These are phyloP conservation scores for Arthrobotrys iridis DNA, from an alignment of 2,329 filamentous ascomycete species.

Conservation along the genomic window DNA sequence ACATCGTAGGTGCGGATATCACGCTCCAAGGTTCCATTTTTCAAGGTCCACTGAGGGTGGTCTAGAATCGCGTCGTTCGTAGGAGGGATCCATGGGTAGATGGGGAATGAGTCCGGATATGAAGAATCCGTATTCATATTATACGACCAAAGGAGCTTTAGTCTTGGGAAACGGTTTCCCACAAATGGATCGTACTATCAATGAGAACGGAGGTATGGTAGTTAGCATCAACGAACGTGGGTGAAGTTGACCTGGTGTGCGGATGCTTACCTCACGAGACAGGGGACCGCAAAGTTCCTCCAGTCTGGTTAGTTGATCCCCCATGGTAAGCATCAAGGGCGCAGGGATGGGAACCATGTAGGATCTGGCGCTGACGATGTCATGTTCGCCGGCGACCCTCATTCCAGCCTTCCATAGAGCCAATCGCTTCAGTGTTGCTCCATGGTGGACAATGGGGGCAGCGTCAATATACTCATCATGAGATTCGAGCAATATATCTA, in stretches of 20 bases:
- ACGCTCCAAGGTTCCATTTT: not conserved
- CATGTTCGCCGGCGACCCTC: no score
- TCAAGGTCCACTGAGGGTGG: not conserved
- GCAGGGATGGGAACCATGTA: not conserved
- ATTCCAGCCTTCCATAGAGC: not conserved
- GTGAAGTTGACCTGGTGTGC: no score
- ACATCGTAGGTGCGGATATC: not conserved
- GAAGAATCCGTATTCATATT: not conserved
- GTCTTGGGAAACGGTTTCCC: not conserved
- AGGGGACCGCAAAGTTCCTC: slow-evolving; percentile 31
- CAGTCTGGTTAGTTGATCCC: not conserved
- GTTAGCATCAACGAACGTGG: no score
- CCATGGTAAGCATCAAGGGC: not conserved
- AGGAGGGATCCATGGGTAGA: slow-evolving; percentile 28
- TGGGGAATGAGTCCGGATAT: not conserved
- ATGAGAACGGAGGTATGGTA: not conserved
- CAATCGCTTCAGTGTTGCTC: slow-evolving; percentile 2
- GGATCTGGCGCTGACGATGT: not conserved
- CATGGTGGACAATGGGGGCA: slow-evolving; percentile 23
- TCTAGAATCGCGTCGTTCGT: not conserved
- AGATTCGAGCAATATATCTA: not conserved
- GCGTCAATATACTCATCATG: not conserved
- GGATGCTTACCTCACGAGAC: not conserved
- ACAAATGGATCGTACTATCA: slow-evolving; percentile 27
- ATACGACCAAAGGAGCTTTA: slow-evolving; percentile 19